These are phyloP conservation scores for Russula abietina DNA, from an alignment of 768 basidiomycete species.

Conservation along the genomic window DNA sequence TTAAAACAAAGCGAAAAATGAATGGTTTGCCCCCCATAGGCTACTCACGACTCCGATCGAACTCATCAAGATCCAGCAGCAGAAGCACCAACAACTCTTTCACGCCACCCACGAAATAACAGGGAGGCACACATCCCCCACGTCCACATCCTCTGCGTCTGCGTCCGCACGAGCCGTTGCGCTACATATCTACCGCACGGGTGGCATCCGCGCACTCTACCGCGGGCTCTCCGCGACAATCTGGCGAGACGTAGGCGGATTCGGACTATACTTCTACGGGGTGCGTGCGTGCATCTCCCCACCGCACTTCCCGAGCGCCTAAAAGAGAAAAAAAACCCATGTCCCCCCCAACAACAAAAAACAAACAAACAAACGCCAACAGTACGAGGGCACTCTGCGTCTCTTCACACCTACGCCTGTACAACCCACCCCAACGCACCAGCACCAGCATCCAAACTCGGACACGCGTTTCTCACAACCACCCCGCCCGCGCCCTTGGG, in stretches of 20 bases:
- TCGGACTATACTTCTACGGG: slow-evolving; percentile 71
- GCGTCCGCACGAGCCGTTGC: slow-evolving; percentile 43
- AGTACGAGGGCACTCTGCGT: slow-evolving; percentile 64
- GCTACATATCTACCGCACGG: slow-evolving; percentile 44
- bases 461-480: no score
- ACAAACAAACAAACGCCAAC: no score
- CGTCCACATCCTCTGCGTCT: no score
- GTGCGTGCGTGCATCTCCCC: not conserved
- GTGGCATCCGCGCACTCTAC: slow-evolving; percentile 65
- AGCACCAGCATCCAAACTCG: not conserved
- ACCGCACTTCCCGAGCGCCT: not conserved
- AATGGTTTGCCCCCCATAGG: slow-evolving; percentile 34
- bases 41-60: slow-evolving; percentile 79
- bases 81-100: slow-evolving; percentile 39
- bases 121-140: slow-evolving; percentile 22
- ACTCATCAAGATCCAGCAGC: slow-evolving; percentile 82
- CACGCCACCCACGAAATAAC: not conserved
- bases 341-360: no score
- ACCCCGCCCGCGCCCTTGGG: slow-evolving; percentile 33
- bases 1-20: not conserved
- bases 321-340: no score
- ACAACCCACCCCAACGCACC: slow-evolving; percentile 6
- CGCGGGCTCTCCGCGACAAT: slow-evolving; percentile 71
- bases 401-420: slow-evolving; percentile 33
- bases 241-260: slow-evolving; percentile 64